Evolutionary conservation across 2,329 filamentous ascomycete genomes (phyloP), one percentile per base, ranked within the genome.

Genomic region (Didymosphaeria variabile): DNA sequence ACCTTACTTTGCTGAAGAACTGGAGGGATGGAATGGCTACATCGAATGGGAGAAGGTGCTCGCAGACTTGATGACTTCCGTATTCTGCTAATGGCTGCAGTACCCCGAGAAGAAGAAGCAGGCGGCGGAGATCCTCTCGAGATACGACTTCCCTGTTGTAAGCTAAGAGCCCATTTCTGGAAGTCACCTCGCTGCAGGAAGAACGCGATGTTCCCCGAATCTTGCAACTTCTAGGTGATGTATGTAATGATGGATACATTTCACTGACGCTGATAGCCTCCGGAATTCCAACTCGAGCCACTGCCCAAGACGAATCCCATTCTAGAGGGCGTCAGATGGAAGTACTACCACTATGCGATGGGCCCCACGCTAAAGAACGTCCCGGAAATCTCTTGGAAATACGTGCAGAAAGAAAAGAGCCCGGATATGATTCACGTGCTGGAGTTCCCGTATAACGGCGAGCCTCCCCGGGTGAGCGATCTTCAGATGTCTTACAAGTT

Each of bases 21-120:
- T 73, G 8, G 71, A 78, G 29, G 82, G 82, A 8, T 85, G 83
- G 82, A 79, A 79, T 60, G 82, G 83, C 8, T 91, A 90, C 62
- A 81, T 92, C n/a, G 71, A 74, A 45, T 74, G 71, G 72, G 71
- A 74, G 55, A 66, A 64, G 51, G 60, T 59, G 15, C 49, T 49
- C 10, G 23, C 12, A 9, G n/a, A 19, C n/a, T 12, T 17, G 15
- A 32, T 10, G 15, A 3, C 46, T 26, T 29, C 12, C 17, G 44
- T 29, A 23, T 12, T 13, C 26, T 5, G 44, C 54, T 61, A 13
- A 61, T 32, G 17, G n/a, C 19, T 49, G 23, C 29, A 86, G 13
- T 89, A 90, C 57, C 89, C 89, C 0, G 87, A 90, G 51, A 91
- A 90, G 75, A 90, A 89, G 68, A 82, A 81, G 29, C 79, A 83